Base-by-base conservation (phyloP, 2,329 filamentous ascomycete genomes). In the Talaromyces sp. region DNA sequence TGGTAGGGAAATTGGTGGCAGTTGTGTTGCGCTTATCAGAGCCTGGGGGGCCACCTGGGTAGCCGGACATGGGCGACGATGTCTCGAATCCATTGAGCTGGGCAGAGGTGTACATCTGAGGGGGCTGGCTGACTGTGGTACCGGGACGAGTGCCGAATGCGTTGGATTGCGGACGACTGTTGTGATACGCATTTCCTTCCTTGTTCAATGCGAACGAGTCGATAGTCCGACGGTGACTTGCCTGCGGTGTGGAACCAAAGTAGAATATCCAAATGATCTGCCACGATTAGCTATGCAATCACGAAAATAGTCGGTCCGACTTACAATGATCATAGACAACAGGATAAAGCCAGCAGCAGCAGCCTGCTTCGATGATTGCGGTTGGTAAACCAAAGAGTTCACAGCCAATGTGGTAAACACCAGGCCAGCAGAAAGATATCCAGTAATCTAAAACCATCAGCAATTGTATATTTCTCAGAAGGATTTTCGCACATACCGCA, bases 241-340 rank as follows among this genome's bases (percentile, higher is more conserved):
- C 91, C 49, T 92, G 91, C 1, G 94, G 93, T 19, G 93, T 90
- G 2, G 94, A 97, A 73, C 95, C 95, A 74, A 97, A 99, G 83
- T 98, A 98, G 80, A 98, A 96, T 71, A 97, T 97, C 95, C 95
- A 99, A 66, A 98, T 87, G 72, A 97, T 91, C 93, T 97, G 71
- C n/a, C 22, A n/a, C 33, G 5, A 35, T 60, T 59, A 67, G 47
- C 22, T 47, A 62, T 22, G 69, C 39, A 70, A 69, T 57, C 16
- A 3, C 43, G 14, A 27, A 35, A 24, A 16, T 16, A 16, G 33
- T 2, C 14, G n/a, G 5, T 35, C 31, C 19, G 3, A 83, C 91
- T 74, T 86, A 97, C 93, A 71, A 90, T 87, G 63, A 97, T 89
- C 87, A 98, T 97, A 66, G 93, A 94, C 56, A 98, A 83, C 61